phyloP scores from a whole-genome alignment of 2,329 filamentous ascomycete genomes.

The Calonectria henricotiae region DNA sequence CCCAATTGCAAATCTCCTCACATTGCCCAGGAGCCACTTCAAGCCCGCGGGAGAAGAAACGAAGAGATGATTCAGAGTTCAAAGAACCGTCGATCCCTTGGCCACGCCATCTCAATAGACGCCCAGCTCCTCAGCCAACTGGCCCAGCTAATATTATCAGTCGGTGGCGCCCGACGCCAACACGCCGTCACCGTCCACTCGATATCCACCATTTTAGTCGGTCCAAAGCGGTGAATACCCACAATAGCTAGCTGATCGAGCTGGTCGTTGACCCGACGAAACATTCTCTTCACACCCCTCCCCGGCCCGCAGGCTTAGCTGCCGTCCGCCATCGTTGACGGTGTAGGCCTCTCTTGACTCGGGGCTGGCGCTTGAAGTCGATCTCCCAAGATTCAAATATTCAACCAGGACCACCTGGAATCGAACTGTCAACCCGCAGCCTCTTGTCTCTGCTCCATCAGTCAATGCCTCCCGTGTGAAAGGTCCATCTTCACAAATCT shows the following conservation, averaged over 20 bases:
- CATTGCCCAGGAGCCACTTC: constrained; percentile 28
- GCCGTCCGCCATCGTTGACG: constrained; percentile 50
- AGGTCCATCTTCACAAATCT: constrained; percentile 17
- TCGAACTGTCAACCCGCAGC: constrained; percentile 29
- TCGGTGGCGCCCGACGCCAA: constrained; percentile 48
- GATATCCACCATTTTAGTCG: constrained; percentile 49
- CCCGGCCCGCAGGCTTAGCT: constrained; percentile 49
- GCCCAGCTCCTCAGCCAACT: constrained; percentile 41
- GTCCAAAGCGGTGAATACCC: constrained; percentile 47
- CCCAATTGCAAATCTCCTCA: constrained; percentile 36
- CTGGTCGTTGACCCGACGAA: constrained; percentile 48
- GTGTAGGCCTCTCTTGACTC: constrained; percentile 49
- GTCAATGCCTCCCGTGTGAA: constrained; percentile 25
- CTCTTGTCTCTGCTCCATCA: constrained; percentile 32
- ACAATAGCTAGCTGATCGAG: constrained; percentile 44
- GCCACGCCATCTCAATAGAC: constrained; percentile 45
- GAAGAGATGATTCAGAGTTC: constrained; percentile 30
- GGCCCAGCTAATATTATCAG: constrained; percentile 46
- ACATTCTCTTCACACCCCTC: constrained; percentile 48
- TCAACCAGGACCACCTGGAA: constrained; percentile 45
- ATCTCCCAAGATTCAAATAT: constrained; percentile 52
- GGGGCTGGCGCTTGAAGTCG: constrained; percentile 47
- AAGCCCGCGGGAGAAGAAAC: constrained; percentile 35
- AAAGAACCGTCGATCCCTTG: constrained; percentile 42
- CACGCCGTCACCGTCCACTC: constrained; percentile 49